Percentiles rank a stretch among this genome's conserved stretches.
Conservation (phyloP, 148 eudicot genomes). For the Spergularia bocconei region DNA sequence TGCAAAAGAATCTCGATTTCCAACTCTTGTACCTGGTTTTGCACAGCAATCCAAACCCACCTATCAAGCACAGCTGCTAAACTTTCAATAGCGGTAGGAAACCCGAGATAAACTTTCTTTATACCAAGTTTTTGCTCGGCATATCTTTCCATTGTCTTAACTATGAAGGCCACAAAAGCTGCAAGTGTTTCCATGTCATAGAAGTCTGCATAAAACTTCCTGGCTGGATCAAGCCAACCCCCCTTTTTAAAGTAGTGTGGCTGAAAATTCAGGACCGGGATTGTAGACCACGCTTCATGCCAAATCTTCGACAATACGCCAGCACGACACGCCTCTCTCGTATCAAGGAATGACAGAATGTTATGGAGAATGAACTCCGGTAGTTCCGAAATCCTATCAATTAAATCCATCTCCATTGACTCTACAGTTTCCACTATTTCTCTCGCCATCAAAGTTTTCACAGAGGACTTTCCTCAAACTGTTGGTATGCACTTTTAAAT, state of each 20-base stretch:
- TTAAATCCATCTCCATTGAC: neutral
- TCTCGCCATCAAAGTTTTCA: neutral
- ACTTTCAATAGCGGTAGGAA: neutral
- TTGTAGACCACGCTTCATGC: neutral
- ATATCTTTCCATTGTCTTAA: constrained; percentile 7
- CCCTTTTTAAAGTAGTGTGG: constrained; percentile 10
- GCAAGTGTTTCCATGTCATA: neutral
- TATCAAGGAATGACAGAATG: neutral
- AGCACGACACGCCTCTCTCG: neutral
- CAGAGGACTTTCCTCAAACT: too few species aligned
- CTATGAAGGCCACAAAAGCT: neutral
- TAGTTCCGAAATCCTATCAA: constrained; percentile 4
- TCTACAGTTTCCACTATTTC: neutral
- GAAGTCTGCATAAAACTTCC: neutral
- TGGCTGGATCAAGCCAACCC: neutral
- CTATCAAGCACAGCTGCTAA: neutral
- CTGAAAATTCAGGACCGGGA: constrained; percentile 4
- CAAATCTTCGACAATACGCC: neutral
- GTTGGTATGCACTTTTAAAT: too few species aligned
- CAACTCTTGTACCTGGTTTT: constrained; percentile 4
- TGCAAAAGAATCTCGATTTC: neutral
- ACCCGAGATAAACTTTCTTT: neutral
- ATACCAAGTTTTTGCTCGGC: neutral
- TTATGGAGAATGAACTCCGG: constrained; percentile 6
- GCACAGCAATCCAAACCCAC: constrained; percentile 1